phyloP scores from a whole-genome alignment of 306 rosid species.

The Phaseolus lunatus region DNA sequence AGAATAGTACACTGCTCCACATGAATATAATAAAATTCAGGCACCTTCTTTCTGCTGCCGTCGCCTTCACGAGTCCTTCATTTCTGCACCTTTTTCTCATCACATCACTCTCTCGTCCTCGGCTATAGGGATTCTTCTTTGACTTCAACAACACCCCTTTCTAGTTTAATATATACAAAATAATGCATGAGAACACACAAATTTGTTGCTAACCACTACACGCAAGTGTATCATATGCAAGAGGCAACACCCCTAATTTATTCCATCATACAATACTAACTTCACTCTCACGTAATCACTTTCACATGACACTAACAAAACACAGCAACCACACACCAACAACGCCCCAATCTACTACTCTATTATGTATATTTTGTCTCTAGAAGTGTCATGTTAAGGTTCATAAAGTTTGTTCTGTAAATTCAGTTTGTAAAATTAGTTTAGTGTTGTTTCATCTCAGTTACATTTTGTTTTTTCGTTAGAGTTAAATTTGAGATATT shows the following conservation, averaged over 20 bases:
- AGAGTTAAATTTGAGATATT: too few relatives aligned
- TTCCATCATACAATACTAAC: constrained; percentile 46
- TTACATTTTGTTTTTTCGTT: too few relatives aligned
- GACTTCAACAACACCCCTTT: constrained; percentile 53
- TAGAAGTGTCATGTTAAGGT: too few relatives aligned
- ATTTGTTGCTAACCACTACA: constrained; percentile 43
- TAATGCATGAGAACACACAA: neutral
- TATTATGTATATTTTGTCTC: too few relatives aligned
- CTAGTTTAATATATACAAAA: neutral
- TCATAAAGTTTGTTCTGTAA: too few relatives aligned
- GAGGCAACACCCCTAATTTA: constrained; percentile 46
- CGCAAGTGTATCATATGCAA: constrained; percentile 61
- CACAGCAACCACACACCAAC: constrained; percentile 21
- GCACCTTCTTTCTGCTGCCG: constrained; percentile 61
- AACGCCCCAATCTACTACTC: neutral
- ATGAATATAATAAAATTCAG: constrained; percentile 62
- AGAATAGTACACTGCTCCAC: constrained; percentile 19
- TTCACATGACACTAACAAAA: constrained; percentile 39
- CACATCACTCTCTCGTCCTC: constrained; percentile 44
- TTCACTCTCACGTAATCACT: constrained; percentile 51
- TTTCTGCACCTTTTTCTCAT: constrained; percentile 40
- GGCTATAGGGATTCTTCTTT: constrained; percentile 62
- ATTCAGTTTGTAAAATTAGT: too few relatives aligned
- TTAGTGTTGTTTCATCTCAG: too few relatives aligned
- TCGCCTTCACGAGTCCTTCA: constrained; percentile 97